These are phyloP conservation scores for Dactylonectria estremocensis DNA, from an alignment of 2,329 filamentous ascomycete genomes.

Conservation along the genomic window DNA sequence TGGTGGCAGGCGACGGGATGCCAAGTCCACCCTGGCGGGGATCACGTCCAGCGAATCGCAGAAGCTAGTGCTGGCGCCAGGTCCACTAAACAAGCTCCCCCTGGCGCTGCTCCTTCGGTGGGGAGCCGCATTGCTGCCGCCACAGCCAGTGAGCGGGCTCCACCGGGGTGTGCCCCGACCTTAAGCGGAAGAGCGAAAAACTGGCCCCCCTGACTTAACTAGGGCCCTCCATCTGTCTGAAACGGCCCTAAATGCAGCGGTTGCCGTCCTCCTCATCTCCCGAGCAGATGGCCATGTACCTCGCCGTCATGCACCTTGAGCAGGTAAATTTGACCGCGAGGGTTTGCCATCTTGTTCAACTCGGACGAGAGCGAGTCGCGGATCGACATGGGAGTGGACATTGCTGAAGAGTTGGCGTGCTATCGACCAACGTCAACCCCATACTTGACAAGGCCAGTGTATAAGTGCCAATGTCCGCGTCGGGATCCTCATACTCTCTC, in stretches of 20 bases:
- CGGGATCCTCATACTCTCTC: neutral
- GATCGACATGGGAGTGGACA: neutral
- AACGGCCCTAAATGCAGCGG: constrained; percentile 44
- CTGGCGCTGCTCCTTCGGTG: constrained; percentile 34
- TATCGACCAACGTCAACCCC: neutral
- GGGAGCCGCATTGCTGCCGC: constrained; percentile 26
- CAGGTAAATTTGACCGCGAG: constrained; percentile 6
- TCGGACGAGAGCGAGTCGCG: neutral
- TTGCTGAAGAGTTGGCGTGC: neutral
- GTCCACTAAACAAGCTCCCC: constrained; percentile 48
- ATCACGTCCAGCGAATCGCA: constrained; percentile 31
- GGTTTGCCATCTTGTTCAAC: neutral
- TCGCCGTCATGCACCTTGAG: constrained; percentile 19
- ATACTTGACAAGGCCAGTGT: neutral
- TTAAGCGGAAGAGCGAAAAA: constrained; percentile 13
- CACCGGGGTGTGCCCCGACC: constrained; percentile 4
- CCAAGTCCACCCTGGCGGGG: neutral
- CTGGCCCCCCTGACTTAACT: constrained; percentile 24
- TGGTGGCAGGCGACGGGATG: constrained; percentile 11
- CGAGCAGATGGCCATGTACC: constrained; percentile 17
- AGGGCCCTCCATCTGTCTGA: constrained; percentile 41
- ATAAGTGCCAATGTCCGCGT: neutral
- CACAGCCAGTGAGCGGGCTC: constrained; percentile 8
- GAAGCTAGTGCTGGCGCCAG: neutral
- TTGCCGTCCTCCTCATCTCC: constrained; percentile 46